A percentile compares a stretch with the other conserved stretches of the same genome.
Evolutionary conservation across 2,329 filamentous ascomycete species (phyloP).

Genomic region (Incumbomyces lentus): DNA sequence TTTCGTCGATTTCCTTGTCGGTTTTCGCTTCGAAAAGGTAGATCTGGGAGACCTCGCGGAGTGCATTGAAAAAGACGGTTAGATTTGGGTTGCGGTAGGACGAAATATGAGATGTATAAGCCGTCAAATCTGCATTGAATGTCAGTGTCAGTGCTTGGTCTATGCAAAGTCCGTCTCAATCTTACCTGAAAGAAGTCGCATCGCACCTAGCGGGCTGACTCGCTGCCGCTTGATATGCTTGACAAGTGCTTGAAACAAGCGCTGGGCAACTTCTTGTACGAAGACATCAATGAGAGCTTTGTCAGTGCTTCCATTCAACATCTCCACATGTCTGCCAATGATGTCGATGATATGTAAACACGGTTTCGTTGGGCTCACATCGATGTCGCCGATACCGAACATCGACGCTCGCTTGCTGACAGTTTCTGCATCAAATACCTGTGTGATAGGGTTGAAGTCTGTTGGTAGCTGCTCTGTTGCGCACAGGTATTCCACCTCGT

Average conservation of each 20-base stretch:
- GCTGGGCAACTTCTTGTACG: conserved; percentile 90
- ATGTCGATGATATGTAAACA: conserved; percentile 58
- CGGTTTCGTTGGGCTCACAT: conserved; percentile 2
- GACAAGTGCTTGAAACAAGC: conserved; percentile 82
- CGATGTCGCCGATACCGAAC: conserved; percentile 27
- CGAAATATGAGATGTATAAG: conserved; percentile 79
- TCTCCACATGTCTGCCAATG: conserved; percentile 77
- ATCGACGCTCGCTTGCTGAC: conserved; percentile 36
- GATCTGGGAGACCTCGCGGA: conserved; percentile 88
- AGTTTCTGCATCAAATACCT: conserved; percentile 12
- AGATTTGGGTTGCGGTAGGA: conserved; percentile 68
- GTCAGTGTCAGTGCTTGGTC: background rate
- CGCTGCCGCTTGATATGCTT: conserved; percentile 97
- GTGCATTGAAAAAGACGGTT: conserved; percentile 78
- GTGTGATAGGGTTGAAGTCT: conserved; percentile 71
- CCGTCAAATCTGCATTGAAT: conserved; percentile 61
- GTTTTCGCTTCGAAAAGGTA: conserved; percentile 71
- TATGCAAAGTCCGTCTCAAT: too few species aligned
- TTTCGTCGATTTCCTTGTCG: conserved; percentile 67
- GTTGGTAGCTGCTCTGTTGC: conserved; percentile 75
- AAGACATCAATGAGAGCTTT: conserved; percentile 98
- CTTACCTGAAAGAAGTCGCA: conserved; percentile 67
- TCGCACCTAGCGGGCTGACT: conserved; percentile 76
- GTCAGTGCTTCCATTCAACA: conserved; percentile 89
- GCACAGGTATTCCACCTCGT: conserved; percentile 91